phyloP scores from a whole-genome alignment of 176 grass and related monocot genomes.

The Rhynchospora tenuis region DNA sequence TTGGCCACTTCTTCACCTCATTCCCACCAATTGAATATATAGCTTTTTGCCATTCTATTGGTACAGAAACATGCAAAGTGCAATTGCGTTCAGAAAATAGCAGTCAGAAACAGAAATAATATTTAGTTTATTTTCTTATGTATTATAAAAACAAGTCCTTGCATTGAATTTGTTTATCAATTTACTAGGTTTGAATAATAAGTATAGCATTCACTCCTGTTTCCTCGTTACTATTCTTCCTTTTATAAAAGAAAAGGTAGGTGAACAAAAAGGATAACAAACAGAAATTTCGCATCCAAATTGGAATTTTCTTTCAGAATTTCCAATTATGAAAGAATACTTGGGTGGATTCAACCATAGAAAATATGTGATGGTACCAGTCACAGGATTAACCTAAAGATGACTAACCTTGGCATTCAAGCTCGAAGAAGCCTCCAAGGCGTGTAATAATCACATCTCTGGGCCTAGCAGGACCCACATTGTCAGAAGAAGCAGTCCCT shows the following conservation, averaged over 20 bases:
- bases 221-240: not conserved
- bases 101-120: not conserved
- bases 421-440: conserved; percentile 88
- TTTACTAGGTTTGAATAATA: not conserved
- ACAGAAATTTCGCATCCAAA: not conserved
- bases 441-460: conserved; percentile 88
- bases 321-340: not conserved
- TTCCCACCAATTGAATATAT: conserved; percentile 86
- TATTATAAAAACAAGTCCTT: not conserved
- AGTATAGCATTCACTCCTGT: not conserved
- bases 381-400: not conserved
- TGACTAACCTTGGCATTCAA: conserved; percentile 90
- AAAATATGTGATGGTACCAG: not conserved
- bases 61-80: conserved; percentile 25
- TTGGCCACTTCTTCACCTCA: conserved; percentile 86
- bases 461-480: conserved; percentile 45
- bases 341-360: not conserved
- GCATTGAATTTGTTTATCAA: not conserved
- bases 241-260: too few relatives aligned
- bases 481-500: conserved; percentile 37
- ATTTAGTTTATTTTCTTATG: not conserved
- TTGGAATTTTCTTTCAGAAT: not conserved
- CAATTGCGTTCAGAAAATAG: not conserved
- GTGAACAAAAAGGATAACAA: not conserved
- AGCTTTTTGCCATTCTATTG: conserved; percentile 92